Conservation (phyloP, 305 asterid species). For the Fraxinus angustifolia region DNA sequence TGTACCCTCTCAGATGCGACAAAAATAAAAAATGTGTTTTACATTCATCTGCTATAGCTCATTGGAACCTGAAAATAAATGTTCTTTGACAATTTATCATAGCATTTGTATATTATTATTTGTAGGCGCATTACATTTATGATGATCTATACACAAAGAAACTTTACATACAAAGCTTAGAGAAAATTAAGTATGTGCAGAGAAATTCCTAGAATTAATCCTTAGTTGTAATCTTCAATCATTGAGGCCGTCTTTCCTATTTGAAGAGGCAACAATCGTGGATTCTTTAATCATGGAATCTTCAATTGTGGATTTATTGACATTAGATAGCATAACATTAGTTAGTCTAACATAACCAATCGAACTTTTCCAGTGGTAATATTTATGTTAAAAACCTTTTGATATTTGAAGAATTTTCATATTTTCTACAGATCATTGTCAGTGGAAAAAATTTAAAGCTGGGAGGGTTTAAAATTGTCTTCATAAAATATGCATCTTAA, state of each 20-base stretch:
- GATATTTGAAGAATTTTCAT: background rate
- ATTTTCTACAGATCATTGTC: background rate
- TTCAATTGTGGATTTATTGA: background rate
- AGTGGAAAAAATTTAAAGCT: background rate
- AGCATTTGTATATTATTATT: background rate
- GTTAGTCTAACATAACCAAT: background rate
- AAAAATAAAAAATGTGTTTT: background rate
- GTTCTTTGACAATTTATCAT: background rate
- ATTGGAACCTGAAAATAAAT: conserved; percentile 5
- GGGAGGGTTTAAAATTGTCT: background rate
- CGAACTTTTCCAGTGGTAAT: background rate
- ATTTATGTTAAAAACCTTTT: conserved; percentile 13
- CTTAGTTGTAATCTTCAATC: background rate
- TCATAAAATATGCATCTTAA: conserved; percentile 1
- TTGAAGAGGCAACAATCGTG: background rate
- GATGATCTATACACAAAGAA: background rate
- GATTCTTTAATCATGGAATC: background rate
- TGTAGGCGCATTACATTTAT: background rate
- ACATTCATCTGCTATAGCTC: conserved; percentile 13
- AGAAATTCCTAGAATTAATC: background rate
- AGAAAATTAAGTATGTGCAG: background rate
- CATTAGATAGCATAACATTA: background rate
- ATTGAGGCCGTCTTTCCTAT: background rate
- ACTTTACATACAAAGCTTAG: background rate
- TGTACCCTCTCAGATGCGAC: background rate